Evolutionary conservation across 2,329 filamentous ascomycete species (phyloP).

Genomic region (Hypoxylon sp.): DNA sequence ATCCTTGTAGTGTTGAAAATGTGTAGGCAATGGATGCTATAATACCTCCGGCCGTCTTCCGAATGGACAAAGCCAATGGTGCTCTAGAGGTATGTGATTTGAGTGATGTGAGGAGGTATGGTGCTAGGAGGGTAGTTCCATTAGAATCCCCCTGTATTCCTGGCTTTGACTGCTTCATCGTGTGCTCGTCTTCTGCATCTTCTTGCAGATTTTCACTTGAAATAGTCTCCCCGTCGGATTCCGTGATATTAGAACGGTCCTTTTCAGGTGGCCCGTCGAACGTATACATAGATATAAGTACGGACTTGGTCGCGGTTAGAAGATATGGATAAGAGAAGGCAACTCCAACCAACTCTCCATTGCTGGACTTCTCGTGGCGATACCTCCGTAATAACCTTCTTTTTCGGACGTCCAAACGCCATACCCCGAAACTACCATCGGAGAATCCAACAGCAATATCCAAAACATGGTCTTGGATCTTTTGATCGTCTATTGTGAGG

Average conservation of each 20-base stretch:
- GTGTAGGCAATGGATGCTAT: slow-evolving; percentile 91
- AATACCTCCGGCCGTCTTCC: slow-evolving; percentile 72
- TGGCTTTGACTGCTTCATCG: slow-evolving; percentile 3
- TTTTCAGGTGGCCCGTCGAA: slow-evolving; percentile 59
- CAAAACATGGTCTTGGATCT: slow-evolving; percentile 59
- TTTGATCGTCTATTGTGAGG: slow-evolving; percentile 73
- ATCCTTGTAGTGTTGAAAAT: slow-evolving; percentile 81
- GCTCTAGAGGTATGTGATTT: slow-evolving; percentile 83
- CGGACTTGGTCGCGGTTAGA: slow-evolving; percentile 80
- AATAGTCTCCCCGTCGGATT: slow-evolving; percentile 20
- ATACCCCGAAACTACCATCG: slow-evolving; percentile 79
- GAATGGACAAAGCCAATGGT: slow-evolving; percentile 85
- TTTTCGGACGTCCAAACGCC: slow-evolving; percentile 66
- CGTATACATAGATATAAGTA: slow-evolving; percentile 81
- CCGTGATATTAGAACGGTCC: slow-evolving; percentile 26
- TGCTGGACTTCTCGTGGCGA: slow-evolving; percentile 71
- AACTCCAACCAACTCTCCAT: slow-evolving; percentile 76
- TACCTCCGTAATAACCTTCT: slow-evolving; percentile 65
- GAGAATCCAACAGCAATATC: slow-evolving; percentile 77
- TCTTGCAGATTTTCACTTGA: slow-evolving; percentile 18
- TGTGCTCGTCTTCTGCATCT: slow-evolving; percentile 21
- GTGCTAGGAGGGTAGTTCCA: slow-evolving; percentile 51
- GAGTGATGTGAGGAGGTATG: slow-evolving; percentile 79
- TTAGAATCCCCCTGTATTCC: neutral
- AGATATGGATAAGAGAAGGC: slow-evolving; percentile 82